Base-by-base conservation (phyloP, 208 protist genomes). In the Zelonia costaricensis region DNA sequence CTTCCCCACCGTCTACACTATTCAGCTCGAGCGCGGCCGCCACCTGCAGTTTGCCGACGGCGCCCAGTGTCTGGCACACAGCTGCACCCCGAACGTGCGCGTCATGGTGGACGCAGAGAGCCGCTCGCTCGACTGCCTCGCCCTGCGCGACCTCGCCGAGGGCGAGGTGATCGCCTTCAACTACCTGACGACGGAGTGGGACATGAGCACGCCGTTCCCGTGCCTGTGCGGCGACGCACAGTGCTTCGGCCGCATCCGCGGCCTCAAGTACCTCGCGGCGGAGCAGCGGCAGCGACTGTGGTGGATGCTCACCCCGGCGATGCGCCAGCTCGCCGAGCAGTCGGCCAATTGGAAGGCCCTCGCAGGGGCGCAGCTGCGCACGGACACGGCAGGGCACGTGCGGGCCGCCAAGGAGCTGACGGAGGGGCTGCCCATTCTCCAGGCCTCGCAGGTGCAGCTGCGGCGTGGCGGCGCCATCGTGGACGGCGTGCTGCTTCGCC, bases 171-270 rank as follows among this genome's bases (percentile, higher is more conserved):
- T 95, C 57, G 79, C 85, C 9, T 95, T 93, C 66, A 95, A 95
- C 73, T 95, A 93, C 76, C 73, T 95, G 22, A 85, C 82, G 12
- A 95, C 90, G 31, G 90, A 95, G 76, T 95, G 82, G 83, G 85
- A 95, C 73, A 92, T 95, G 90, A 82, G 80, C 69, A 79, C 47
- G 10, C 86, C 90, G 12, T 95, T 95, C 63, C 56, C 52, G 16
- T 95, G 90, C 58, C 56, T 89, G 23, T 95, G 90, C 69, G 75
- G 76, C 3, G 45, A 35, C 4, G 38, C 53, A 23, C 35, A 49
- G 20, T 95, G 88, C 69, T 86, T 79, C 61, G 54, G 77, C 20
- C 76, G 88, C 58, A 92, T 95, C 60, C 30, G 70, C 44, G 88
- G 88, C 20, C 90, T 95, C 62, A 78, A 78, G 57, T 65, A 95